Evolutionary conservation across 1,284 basidiomycete genomes (phyloP).

Genomic region (Ganoderma lucidum): DNA sequence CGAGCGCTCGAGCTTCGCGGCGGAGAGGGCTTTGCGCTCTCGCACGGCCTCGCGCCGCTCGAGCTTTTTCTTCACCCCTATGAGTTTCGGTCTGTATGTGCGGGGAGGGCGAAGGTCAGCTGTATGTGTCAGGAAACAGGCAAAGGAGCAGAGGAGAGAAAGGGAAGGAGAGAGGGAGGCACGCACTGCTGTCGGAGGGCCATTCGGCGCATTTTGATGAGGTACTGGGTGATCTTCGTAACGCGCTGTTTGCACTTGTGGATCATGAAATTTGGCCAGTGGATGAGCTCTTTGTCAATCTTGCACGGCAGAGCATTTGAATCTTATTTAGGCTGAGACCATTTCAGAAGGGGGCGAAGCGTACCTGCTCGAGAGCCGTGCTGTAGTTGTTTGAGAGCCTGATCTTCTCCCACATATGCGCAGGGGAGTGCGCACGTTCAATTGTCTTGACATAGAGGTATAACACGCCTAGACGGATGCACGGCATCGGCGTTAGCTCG

Average conservation of each 20-base stretch:
- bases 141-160: background rate
- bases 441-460: conserved; percentile 99
- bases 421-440: conserved; percentile 95
- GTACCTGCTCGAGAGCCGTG: conserved; percentile 92
- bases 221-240: conserved; percentile 99
- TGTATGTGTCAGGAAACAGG: background rate
- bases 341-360: background rate
- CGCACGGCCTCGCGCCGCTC: conserved; percentile 94
- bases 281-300: conserved; percentile 95
- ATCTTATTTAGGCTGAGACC: background rate
- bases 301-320: conserved; percentile 41
- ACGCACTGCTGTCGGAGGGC: conserved; percentile 90
- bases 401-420: conserved; percentile 97
- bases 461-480: conserved; percentile 67
- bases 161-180: background rate
- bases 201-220: conserved; percentile 96
- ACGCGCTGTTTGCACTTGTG: conserved; percentile 99
- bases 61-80: conserved; percentile 97
- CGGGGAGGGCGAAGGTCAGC: background rate
- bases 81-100: conserved; percentile 80
- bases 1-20: conserved; percentile 92
- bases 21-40: conserved; percentile 95
- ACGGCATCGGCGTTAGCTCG: background rate
- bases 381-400: conserved; percentile 94
- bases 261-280: conserved; percentile 97